Evolutionary conservation across 495 filamentous ascomycete species (phyloP).

Genomic region (Podospora pseudoanserina): DNA sequence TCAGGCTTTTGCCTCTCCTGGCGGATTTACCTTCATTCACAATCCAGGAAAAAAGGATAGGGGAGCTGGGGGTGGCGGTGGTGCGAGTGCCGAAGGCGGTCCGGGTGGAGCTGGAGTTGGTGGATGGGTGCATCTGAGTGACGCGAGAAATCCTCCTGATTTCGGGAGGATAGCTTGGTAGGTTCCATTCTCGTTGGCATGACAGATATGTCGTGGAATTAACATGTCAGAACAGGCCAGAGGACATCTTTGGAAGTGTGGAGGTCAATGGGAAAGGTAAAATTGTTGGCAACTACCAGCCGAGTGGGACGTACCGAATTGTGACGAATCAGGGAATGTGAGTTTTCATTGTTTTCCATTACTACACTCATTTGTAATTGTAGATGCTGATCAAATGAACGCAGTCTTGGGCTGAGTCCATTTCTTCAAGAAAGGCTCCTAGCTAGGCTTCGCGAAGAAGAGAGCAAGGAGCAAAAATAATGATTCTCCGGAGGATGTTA

Average conservation of each 20-base stretch:
- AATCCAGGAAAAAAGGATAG: slow-evolving; percentile 36
- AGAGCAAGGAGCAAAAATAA: slow-evolving; percentile 18
- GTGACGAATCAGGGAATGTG: slow-evolving; percentile 68
- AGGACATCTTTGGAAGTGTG: slow-evolving; percentile 92
- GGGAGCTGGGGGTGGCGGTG: slow-evolving; percentile 58
- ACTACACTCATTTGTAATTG: background rate
- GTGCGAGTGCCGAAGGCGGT: slow-evolving; percentile 78
- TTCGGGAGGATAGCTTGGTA: slow-evolving; percentile 80
- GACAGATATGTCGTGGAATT: background rate
- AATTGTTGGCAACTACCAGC: slow-evolving; percentile 65
- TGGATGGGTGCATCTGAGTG: slow-evolving; percentile 87
- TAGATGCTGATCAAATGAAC: background rate
- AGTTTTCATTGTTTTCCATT: slow-evolving; percentile 30
- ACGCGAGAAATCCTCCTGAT: slow-evolving; percentile 76
- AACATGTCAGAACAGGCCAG: slow-evolving; percentile 39
- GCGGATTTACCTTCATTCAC: slow-evolving; percentile 54
- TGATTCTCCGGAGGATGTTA: background rate
- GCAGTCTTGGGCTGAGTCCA: slow-evolving; percentile 27
- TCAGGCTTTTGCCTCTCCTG: slow-evolving; percentile 70
- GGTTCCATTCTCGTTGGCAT: background rate
- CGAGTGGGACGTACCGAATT: slow-evolving; percentile 65
- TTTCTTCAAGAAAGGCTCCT: slow-evolving; percentile 30
- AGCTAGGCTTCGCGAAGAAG: slow-evolving; percentile 25
- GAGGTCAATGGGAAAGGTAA: slow-evolving; percentile 73
- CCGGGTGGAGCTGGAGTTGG: slow-evolving; percentile 77